These are phyloP conservation scores for Ceratonia siliqua DNA, from an alignment of 306 rosid genomes.

Conservation along the genomic window DNA sequence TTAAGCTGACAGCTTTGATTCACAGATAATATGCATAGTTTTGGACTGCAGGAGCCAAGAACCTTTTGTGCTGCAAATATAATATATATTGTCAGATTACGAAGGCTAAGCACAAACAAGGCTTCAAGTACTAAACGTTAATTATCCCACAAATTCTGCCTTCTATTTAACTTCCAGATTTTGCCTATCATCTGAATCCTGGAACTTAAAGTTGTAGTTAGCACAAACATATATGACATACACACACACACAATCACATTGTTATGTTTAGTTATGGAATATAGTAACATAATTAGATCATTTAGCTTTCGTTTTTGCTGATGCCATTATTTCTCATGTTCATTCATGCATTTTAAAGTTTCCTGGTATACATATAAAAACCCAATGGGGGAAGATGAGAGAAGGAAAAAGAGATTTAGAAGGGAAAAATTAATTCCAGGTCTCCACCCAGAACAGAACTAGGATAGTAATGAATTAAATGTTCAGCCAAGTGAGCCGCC, in stretches of 20 bases:
- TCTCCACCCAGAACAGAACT: not conserved
- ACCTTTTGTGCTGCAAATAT: constrained; percentile 62
- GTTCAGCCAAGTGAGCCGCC: constrained; percentile 10
- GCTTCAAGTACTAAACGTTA: constrained; percentile 18
- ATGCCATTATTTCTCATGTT: constrained; percentile 7
- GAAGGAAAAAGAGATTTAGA: constrained; percentile 2
- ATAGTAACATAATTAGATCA: not conserved
- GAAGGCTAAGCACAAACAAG: not conserved
- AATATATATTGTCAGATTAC: constrained; percentile 37
- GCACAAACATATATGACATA: not conserved
- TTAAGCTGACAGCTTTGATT: constrained; percentile 35
- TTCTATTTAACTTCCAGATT: not conserved
- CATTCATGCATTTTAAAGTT: not conserved
- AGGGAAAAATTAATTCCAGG: constrained; percentile 20
- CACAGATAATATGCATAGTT: constrained; percentile 25
- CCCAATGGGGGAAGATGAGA: constrained; percentile 4
- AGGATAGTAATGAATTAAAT: constrained; percentile 11
- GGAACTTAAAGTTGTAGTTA: constrained; percentile 27
- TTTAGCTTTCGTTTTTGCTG: constrained; percentile 9
- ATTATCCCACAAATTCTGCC: constrained; percentile 15
- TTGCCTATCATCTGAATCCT: not conserved
- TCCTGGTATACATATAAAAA: constrained; percentile 23
- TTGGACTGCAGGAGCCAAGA: constrained; percentile 40
- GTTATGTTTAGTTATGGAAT: not conserved
- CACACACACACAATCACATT: not conserved